Conservation (phyloP, 164 flowering plant species). For the Santalum album region DNA sequence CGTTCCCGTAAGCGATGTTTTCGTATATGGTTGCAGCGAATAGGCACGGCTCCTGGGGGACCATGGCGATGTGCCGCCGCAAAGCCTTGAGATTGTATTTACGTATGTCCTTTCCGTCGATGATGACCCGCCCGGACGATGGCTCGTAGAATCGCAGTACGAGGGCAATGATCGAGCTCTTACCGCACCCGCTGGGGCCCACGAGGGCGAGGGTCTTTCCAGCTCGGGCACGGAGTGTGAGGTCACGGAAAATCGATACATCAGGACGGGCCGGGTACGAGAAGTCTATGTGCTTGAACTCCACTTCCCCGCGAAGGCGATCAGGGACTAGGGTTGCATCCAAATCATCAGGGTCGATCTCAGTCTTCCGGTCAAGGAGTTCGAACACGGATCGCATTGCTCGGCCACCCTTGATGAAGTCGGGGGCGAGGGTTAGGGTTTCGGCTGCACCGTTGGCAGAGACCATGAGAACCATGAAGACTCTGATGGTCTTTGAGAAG, state of each 20-base stretch:
- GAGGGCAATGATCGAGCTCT: slow-evolving; percentile 83
- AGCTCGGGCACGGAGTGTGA: slow-evolving; percentile 76
- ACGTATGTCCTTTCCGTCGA: slow-evolving; percentile 88
- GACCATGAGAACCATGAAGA: slow-evolving; percentile 99
- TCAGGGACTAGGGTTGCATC: slow-evolving; percentile 65
- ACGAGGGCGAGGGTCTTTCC: slow-evolving; percentile 93
- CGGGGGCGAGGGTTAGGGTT: slow-evolving; percentile 92
- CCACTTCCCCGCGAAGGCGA: slow-evolving; percentile 79
- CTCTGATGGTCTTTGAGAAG: slow-evolving; percentile 90
- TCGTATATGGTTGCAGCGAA: slow-evolving; percentile 75
- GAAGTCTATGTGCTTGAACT: slow-evolving; percentile 85
- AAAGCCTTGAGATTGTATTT: slow-evolving; percentile 77
- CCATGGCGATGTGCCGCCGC: slow-evolving; percentile 68
- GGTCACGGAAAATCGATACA: slow-evolving; percentile 61
- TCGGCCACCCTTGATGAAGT: slow-evolving; percentile 90
- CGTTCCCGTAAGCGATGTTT: slow-evolving; percentile 85
- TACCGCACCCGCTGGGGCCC: slow-evolving; percentile 96
- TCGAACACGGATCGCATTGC: slow-evolving; percentile 95
- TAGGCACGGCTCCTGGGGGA: slow-evolving; percentile 92
- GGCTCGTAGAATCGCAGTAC: slow-evolving; percentile 88
- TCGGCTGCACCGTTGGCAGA: slow-evolving; percentile 99
- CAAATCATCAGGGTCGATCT: slow-evolving; percentile 86
- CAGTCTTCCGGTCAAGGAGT: slow-evolving; percentile 86
- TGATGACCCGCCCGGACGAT: slow-evolving; percentile 64
- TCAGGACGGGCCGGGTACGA: slow-evolving; percentile 89